Percentiles rank a stretch among this genome's conserved stretches.
These are phyloP conservation scores for Fusarium praegraminearum DNA, from an alignment of 2,329 filamentous ascomycete genomes.

Conservation along the genomic window DNA sequence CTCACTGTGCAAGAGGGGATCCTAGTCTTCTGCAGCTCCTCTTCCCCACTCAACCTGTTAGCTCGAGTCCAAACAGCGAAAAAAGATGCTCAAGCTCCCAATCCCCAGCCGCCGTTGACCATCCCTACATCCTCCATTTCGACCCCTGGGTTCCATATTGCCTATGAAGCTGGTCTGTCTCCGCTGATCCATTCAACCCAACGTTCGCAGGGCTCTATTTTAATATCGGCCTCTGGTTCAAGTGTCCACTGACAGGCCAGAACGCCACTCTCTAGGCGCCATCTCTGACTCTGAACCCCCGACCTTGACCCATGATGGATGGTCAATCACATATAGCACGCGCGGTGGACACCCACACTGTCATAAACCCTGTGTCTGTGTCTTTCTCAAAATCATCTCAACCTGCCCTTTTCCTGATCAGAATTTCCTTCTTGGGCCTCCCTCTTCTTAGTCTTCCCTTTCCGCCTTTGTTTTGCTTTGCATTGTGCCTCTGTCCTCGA, in stretches of 20 bases:
- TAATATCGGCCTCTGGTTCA: constrained; percentile 55
- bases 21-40: constrained; percentile 43
- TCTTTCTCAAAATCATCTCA: constrained; percentile 48
- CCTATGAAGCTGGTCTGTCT: constrained; percentile 47
- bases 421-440: constrained; percentile 46
- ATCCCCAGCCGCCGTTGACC: constrained; percentile 44
- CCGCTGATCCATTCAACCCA: constrained; percentile 49
- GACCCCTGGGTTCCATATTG: constrained; percentile 42
- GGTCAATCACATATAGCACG: constrained; percentile 46
- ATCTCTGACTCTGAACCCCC: constrained; percentile 55
- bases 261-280: constrained; percentile 58
- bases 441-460: constrained; percentile 42
- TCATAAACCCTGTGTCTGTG: constrained; percentile 36
- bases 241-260: constrained; percentile 59
- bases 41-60: constrained; percentile 35
- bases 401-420: constrained; percentile 45
- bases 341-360: constrained; percentile 42
- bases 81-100: constrained; percentile 39
- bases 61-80: constrained; percentile 29
- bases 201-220: constrained; percentile 56
- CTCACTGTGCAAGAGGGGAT: constrained; percentile 33
- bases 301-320: constrained; percentile 52
- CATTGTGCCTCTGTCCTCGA: constrained; percentile 18
- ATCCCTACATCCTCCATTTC: constrained; percentile 23
- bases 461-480: constrained; percentile 34